Evolutionary conservation across 2,329 filamentous ascomycete species (phyloP).

Genomic region (Sporothrix mexicana): DNA sequence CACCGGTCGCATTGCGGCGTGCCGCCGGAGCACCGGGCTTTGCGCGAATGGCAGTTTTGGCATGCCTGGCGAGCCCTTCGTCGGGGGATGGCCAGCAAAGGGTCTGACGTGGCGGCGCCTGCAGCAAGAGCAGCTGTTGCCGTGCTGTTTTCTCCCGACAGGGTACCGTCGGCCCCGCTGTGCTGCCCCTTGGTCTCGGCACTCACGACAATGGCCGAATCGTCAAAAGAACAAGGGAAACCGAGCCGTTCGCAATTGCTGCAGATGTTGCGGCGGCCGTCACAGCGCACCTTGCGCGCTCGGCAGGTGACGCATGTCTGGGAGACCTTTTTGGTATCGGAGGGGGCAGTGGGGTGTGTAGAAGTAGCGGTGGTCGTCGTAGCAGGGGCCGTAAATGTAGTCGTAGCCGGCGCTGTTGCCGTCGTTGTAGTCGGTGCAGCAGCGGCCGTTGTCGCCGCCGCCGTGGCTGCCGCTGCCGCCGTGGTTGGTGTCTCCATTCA

Average conservation of each 20-base stretch:
- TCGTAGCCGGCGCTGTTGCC: neutral
- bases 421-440: neutral
- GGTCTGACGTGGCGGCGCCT: constrained; percentile 25
- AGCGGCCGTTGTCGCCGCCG: neutral
- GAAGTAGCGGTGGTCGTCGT: neutral
- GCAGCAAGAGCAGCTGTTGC: neutral
- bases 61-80: constrained; percentile 63
- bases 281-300: constrained; percentile 64
- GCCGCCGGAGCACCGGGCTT: constrained; percentile 64
- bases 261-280: constrained; percentile 59
- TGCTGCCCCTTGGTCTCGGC: neutral
- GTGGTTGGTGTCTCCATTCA: constrained; percentile 30
- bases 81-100: constrained; percentile 53
- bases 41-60: constrained; percentile 62
- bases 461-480: constrained; percentile 22
- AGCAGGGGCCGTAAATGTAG: neutral
- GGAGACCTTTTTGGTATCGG: constrained; percentile 48
- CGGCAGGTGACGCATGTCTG: constrained; percentile 62
- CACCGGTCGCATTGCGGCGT: constrained; percentile 60
- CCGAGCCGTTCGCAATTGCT: constrained; percentile 65
- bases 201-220: constrained; percentile 43
- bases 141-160: neutral
- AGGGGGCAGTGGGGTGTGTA: neutral
- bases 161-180: neutral
- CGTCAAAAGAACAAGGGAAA: constrained; percentile 63